Evolutionary conservation across 1,139 yeast species (phyloP), one percentile per base, ranked within the genome.

Genomic region (Candida sp.): DNA sequence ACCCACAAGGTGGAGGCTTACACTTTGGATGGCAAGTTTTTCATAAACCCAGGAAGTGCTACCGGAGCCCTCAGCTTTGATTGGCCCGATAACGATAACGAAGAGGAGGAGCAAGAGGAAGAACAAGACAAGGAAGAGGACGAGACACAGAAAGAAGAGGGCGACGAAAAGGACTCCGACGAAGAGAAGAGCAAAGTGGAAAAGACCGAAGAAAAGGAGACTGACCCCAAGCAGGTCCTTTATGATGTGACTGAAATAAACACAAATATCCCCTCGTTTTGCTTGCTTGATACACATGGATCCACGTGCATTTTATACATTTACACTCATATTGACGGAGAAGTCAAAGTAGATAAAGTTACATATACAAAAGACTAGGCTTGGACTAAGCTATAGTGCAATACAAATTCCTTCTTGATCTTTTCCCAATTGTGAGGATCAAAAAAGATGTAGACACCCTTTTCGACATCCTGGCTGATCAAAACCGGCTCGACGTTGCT

Each of bases 341-440:
- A 91, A 55, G 94, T 94, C 47, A 90, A 90, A 69, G 98, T 94
- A 31, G 98, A 93, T 67, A 92, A 92, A 70, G 89, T 92, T 51
- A 85, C 87, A 48, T 91, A 88, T 67, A 80, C 86, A 57, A 91
- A 90, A 68, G 86, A 84, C 56, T 60, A 76, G 9, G 82, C 78
- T 59, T 77, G 81, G 33, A 77, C 81, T n/a, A 77, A 69, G 39
- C 78, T 72, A 68, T 88, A 88, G 63, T 85, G 86, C 62, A 88
- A 77, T 37, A 87, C 84, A 70, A 88, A 86, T 65, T 88, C 93
- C 70, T 88, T 87, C 63, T 90, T 92, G 58, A 94, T 92, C 71
- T 91, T 90, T 63, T 91, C 97, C 99, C 99, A 96, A 54, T 89
- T 84, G 58, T 88, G 91, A 4, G 98, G 98, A 65, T 96, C 99